Conservation (phyloP, 2,329 filamentous ascomycete species). For the Xylariaceae sp. region DNA sequence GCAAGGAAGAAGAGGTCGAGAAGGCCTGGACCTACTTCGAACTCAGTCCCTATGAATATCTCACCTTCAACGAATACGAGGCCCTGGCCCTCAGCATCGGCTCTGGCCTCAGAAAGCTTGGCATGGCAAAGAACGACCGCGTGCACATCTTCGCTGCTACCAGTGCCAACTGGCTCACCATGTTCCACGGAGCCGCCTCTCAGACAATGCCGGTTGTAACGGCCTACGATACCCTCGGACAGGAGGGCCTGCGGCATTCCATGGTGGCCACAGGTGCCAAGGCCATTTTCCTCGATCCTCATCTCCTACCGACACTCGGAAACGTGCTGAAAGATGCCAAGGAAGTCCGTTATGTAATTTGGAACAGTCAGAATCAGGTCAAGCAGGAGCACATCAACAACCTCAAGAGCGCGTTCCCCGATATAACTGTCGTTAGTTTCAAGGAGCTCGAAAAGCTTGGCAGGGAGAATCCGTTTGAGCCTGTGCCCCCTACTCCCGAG, state of each 20-base stretch:
- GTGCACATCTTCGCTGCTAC: constrained; percentile 79
- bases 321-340: constrained; percentile 49
- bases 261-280: constrained; percentile 64
- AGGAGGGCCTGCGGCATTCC: constrained; percentile 66
- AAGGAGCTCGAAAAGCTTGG: constrained; percentile 47
- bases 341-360: constrained; percentile 47
- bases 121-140: constrained; percentile 61
- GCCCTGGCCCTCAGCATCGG: constrained; percentile 62
- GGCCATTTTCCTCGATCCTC: constrained; percentile 70
- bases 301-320: constrained; percentile 55
- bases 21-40: constrained; percentile 90
- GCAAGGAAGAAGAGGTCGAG: constrained; percentile 70
- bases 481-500: constrained; percentile 63
- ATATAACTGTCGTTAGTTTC: constrained; percentile 44
- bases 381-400: constrained; percentile 46
- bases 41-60: constrained; percentile 71
- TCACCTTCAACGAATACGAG: constrained; percentile 74
- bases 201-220: constrained; percentile 78
- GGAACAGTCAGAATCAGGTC: constrained; percentile 49
- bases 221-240: constrained; percentile 70
- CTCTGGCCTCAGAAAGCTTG: constrained; percentile 65
- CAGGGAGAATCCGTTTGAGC: constrained; percentile 60
- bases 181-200: constrained; percentile 52
- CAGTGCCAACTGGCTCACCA: constrained; percentile 47
- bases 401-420: constrained; percentile 43